Conservation (phyloP, 2,329 filamentous ascomycete species). For the Alternaria arbusti region DNA sequence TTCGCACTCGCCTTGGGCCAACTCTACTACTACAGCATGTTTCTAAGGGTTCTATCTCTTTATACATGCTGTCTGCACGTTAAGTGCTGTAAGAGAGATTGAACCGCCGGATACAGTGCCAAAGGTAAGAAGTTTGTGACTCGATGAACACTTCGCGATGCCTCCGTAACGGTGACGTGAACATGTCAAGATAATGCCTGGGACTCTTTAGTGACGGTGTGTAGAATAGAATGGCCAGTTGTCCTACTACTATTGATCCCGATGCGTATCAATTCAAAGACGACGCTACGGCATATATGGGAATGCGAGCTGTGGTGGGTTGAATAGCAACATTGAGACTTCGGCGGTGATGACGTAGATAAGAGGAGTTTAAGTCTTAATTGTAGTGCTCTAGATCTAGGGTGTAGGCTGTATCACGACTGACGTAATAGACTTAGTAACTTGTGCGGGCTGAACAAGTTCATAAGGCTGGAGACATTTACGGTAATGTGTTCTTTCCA, state of each 20-base stretch:
- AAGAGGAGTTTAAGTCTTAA: rapidly evolving
- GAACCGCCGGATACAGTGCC: no score
- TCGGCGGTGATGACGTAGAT: neutral
- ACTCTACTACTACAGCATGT: no score
- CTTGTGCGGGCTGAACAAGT: rapidly evolving
- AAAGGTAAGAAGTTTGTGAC: rapidly evolving
- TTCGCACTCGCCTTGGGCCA: no score
- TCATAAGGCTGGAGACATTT: no score
- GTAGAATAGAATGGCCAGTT: rapidly evolving
- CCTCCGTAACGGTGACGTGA: rapidly evolving
- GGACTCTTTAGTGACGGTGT: neutral
- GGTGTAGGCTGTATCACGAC: neutral
- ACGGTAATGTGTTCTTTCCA: neutral
- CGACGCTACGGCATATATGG: rapidly evolving
- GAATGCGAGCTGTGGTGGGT: no score
- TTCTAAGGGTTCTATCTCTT: no score
- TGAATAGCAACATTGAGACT: neutral
- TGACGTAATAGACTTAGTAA: rapidly evolving
- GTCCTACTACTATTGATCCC: neutral
- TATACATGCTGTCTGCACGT: no score
- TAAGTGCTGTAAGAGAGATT: rapidly evolving
- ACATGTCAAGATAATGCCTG: neutral
- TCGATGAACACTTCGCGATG: neutral
- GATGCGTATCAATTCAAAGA: neutral
- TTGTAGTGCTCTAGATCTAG: neutral